Evolutionary conservation across 169 alveolate genomes (phyloP).

Genomic region (Cryptosporidium sp.): DNA sequence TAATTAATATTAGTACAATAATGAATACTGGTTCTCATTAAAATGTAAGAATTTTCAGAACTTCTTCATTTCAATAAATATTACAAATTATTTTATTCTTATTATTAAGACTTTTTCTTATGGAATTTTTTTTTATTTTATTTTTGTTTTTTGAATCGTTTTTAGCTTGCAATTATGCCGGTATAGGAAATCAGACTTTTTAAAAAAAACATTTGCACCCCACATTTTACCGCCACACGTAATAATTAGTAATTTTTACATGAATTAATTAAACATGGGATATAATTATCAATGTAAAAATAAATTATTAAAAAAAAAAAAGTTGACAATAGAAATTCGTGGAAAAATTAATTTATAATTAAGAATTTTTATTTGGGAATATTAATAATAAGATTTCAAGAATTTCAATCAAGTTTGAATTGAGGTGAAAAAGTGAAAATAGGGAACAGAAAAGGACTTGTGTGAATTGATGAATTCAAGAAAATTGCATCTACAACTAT

Average conservation of each 20-base stretch:
- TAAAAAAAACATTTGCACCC: not conserved
- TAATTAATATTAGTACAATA: not conserved
- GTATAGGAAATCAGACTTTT: not conserved
- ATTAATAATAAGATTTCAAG: too few relatives aligned
- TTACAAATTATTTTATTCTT: too few relatives aligned
- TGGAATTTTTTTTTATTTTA: not conserved
- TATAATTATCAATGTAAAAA: not conserved
- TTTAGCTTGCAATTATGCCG: not conserved
- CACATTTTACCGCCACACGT: slow-evolving; percentile 21
- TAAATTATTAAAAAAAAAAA: not conserved
- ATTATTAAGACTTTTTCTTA: too few relatives aligned
- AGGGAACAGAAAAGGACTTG: not conserved
- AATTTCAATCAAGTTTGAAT: not conserved
- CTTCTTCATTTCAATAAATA: not conserved
- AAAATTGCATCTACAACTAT: not conserved
- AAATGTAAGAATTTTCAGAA: not conserved
- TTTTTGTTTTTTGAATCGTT: not conserved
- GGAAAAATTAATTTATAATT: not conserved
- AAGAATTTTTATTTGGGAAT: not conserved
- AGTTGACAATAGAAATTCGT: not conserved
- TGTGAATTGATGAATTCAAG: not conserved
- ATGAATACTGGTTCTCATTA: not conserved
- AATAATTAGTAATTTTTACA: slow-evolving; percentile 15
- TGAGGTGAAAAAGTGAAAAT: not conserved
- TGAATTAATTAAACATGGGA: not conserved